Conservation (phyloP, 2,329 filamentous ascomycete species). For the Alternaria arborescens region DNA sequence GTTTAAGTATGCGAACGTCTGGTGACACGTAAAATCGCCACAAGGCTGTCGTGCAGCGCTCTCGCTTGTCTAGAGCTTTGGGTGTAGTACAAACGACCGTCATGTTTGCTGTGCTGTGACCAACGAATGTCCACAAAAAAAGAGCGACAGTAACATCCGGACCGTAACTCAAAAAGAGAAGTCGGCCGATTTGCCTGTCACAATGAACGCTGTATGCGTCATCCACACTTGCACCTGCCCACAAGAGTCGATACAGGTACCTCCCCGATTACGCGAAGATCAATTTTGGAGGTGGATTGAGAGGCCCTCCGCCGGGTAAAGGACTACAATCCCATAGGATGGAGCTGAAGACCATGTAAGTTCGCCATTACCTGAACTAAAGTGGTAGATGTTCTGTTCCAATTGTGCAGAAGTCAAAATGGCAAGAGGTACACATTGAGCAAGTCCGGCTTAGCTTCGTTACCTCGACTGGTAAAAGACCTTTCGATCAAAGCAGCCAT, state of each 20-base stretch:
- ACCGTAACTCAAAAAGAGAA: neutral
- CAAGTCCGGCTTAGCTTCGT: neutral
- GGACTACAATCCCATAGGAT: neutral
- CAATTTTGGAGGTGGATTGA: neutral
- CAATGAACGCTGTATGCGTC: neutral
- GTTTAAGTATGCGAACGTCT: neutral
- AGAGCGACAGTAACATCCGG: neutral
- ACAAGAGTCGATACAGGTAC: neutral
- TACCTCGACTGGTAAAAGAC: neutral
- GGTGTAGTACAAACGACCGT: neutral
- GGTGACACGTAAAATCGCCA: neutral
- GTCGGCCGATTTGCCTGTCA: neutral
- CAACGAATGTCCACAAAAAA: neutral
- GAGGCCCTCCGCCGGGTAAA: too few species aligned
- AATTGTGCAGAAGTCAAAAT: neutral
- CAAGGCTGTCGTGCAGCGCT: neutral
- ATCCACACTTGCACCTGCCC: neutral
- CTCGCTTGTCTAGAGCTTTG: neutral
- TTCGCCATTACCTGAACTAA: neutral
- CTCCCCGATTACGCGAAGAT: neutral
- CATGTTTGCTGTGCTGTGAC: constrained; percentile 7
- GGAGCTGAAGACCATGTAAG: neutral
- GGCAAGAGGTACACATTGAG: neutral
- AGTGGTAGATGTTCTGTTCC: neutral
- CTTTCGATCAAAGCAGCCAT: neutral